Conservation (phyloP, 1,284 basidiomycete species). For the Malassezia pachydermatis region DNA sequence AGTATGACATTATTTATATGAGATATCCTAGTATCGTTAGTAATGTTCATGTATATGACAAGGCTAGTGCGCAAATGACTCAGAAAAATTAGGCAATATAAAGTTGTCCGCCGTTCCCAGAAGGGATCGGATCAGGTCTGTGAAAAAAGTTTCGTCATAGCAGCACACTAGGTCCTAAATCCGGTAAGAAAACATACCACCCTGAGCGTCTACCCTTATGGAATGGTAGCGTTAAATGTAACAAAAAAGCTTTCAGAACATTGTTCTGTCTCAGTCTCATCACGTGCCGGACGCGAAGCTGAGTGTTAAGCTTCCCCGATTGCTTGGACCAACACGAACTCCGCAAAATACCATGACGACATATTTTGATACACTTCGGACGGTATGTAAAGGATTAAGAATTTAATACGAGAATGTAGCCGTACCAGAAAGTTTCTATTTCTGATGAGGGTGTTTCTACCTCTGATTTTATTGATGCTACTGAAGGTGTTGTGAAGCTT, state of each 20-base stretch:
- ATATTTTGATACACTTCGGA: conserved; percentile 73
- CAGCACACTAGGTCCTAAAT: background rate
- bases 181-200: too few relatives aligned
- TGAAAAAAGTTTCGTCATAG: conserved; percentile 13
- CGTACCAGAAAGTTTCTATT: conserved; percentile 63
- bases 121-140: conserved; percentile 22
- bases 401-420: conserved; percentile 19
- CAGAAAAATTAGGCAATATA: conserved; percentile 20
- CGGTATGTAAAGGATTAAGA: conserved; percentile 51
- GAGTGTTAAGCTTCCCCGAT: background rate
- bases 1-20: too few relatives aligned
- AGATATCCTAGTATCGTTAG: background rate
- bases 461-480: conserved; percentile 73
- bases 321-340: background rate
- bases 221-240: too few relatives aligned
- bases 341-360: conserved; percentile 59
- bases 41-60: background rate
- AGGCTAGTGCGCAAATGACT: too few relatives aligned
- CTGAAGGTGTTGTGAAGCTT: conserved; percentile 75
- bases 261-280: too few relatives aligned
- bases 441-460: conserved; percentile 83
- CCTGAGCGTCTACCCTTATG: too few relatives aligned
- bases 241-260: too few relatives aligned
- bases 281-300: background rate
- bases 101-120: conserved; percentile 15